Conservation (phyloP, 2,329 filamentous ascomycete species). For the Oidium heveae region DNA sequence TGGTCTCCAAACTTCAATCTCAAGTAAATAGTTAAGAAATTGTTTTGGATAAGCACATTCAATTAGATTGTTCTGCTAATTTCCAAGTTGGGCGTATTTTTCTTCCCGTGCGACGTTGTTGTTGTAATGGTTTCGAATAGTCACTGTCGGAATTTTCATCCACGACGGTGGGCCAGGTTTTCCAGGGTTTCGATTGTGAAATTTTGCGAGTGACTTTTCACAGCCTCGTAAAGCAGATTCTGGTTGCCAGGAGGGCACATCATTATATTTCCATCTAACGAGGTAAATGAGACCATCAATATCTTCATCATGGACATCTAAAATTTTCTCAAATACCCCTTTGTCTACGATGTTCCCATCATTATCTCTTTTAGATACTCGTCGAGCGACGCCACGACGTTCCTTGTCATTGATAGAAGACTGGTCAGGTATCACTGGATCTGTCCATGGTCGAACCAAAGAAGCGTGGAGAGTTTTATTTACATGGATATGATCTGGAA, state of each 20-base stretch:
- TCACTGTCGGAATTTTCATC: neutral
- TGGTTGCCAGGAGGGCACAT: neutral
- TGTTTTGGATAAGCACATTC: no score
- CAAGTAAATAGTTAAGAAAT: neutral
- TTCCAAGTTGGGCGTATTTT: neutral
- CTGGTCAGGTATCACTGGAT: neutral
- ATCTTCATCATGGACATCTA: slow-evolving; percentile 36
- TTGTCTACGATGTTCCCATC: neutral
- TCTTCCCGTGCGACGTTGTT: neutral
- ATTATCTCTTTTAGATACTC: neutral
- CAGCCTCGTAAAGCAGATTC: neutral
- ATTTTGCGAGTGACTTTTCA: neutral
- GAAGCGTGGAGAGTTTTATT: neutral
- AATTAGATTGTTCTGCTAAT: neutral
- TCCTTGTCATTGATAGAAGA: neutral
- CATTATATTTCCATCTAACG: neutral
- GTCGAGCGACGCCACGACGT: neutral
- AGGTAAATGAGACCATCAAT: neutral
- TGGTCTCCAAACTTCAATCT: neutral
- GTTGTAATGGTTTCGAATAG: neutral
- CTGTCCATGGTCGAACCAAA: neutral
- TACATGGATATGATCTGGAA: neutral
- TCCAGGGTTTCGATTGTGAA: neutral
- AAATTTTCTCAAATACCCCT: neutral
- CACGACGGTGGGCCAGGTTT: neutral